Percentiles rank a stretch among this genome's conserved stretches.
Evolutionary conservation across 1,139 yeast genomes (phyloP).

Genomic region (Yamadazyma jaroonii): DNA sequence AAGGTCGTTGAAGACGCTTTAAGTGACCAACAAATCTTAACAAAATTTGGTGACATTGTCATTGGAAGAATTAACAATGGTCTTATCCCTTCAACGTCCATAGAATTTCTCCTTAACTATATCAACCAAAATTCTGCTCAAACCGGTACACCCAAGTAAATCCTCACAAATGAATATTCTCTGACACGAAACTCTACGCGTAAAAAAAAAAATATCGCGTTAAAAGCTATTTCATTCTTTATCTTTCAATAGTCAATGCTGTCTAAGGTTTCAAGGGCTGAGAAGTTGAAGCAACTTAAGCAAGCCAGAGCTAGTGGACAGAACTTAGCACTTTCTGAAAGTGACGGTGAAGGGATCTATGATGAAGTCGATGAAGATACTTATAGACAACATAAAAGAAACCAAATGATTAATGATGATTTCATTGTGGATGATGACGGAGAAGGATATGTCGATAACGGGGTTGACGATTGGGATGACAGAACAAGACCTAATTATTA

Average conservation of each 20-base stretch:
- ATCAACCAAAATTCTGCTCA: no score
- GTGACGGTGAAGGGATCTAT: constrained; percentile 51
- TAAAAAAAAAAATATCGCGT: neutral
- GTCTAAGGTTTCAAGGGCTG: constrained; percentile 18
- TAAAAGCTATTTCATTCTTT: neutral
- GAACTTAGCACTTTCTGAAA: constrained; percentile 19
- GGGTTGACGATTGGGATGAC: constrained; percentile 85
- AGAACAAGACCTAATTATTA: constrained; percentile 48
- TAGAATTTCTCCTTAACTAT: constrained; percentile 11
- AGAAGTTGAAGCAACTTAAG: constrained; percentile 37
- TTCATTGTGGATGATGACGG: constrained; percentile 94
- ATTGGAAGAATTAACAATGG: constrained; percentile 20
- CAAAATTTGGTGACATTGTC: constrained; percentile 19
- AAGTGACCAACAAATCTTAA: constrained; percentile 18
- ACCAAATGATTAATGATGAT: constrained; percentile 82
- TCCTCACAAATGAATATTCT: neutral
- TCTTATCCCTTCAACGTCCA: constrained; percentile 1
- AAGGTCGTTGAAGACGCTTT: constrained; percentile 20
- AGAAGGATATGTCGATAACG: constrained; percentile 86
- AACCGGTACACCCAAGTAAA: neutral
- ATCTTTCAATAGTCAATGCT: constrained; percentile 9
- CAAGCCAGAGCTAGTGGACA: constrained; percentile 41
- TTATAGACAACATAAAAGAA: constrained; percentile 71
- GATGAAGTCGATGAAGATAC: constrained; percentile 86
- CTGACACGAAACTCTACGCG: constrained; percentile 1